Percentiles rank a stretch among this genome's conserved stretches.
Evolutionary conservation across 2,329 filamentous ascomycete genomes (phyloP).

Genomic region (Atkinsonella texensis): DNA sequence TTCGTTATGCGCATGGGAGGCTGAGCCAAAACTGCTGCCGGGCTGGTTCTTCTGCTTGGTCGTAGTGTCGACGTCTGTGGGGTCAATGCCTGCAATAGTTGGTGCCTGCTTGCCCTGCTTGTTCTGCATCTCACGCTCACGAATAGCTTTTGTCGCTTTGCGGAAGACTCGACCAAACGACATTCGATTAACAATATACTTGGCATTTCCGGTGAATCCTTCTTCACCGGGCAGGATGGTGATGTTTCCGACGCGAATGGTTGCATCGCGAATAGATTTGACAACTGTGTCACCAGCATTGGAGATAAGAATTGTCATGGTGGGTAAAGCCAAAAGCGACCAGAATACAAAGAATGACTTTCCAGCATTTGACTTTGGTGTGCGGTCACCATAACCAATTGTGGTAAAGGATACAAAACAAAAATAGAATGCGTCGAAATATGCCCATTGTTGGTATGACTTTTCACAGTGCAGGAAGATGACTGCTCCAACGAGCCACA

Average conservation of each 20-base stretch:
- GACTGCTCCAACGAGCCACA: conserved; percentile 72
- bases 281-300: conserved; percentile 80
- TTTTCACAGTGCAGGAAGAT: conserved; percentile 51
- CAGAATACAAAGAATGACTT: conserved; percentile 89
- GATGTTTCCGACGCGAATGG: conserved; percentile 42
- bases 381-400: conserved; percentile 75
- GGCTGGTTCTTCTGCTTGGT: conserved; percentile 1
- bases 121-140: conserved; percentile 2
- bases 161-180: conserved; percentile 31
- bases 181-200: conserved; percentile 28
- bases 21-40: background rate
- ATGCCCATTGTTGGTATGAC: conserved; percentile 50
- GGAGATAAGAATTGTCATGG: conserved; percentile 75
- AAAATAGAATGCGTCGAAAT: conserved; percentile 78
- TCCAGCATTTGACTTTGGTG: conserved; percentile 64
- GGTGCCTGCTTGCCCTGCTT: background rate
- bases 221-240: conserved; percentile 49
- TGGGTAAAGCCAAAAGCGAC: conserved; percentile 75
- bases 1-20: background rate
- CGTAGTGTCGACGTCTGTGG: conserved; percentile 2
- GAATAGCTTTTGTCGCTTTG: conserved; percentile 2
- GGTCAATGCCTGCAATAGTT: conserved; percentile 3
- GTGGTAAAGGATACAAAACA: conserved; percentile 73
- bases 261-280: conserved; percentile 42
- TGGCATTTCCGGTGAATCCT: conserved; percentile 33